Evolutionary conservation across 805 yeast species (phyloP), one percentile per base, ranked within the genome.

Genomic region (Wickerhamiella qilinensis): DNA sequence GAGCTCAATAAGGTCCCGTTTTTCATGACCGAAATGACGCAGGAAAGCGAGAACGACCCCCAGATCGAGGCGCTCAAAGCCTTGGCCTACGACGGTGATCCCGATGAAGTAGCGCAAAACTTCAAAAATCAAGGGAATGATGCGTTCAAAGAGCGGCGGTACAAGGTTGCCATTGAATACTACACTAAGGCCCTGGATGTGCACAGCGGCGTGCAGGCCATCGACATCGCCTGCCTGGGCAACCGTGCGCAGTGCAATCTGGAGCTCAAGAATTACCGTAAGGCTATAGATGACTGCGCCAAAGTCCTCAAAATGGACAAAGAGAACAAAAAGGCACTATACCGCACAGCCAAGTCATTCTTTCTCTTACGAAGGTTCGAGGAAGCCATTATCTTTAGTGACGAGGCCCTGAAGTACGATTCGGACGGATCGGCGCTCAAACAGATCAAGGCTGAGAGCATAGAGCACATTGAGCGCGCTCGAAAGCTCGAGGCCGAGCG

Each of bases 91-190:
- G 98, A 91, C 36, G 98, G 97, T 33, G 94, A 84, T 45, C 95
- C 96, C 0, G 76, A 79, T 50, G 98, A 91, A 52, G 65, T 85
- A 27, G 96, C 96, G 3, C 67, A 72, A 19, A 86, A 85, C 52
- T 91, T 86, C 63, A 84, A 85, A 46, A 76, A 71, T 43, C 96
- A 88, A 54, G 99, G 98, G 4, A 91, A 93, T 56, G 96, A 84
- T 14, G 70, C 81, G 42, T 91, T 68, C 60, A 77, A 73, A 54
- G 62, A 63, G 8, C 82, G 77, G 49, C 73, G 76, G 49, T 91
- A 70, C 59, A 68, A 71, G 40, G 73, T 73, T 45, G 98, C 98
- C 0, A 64, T 82, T 31, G 78, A 73, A 39, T 77, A 65, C 51
- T 91, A 91, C 51, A 75, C 77, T 25, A 75, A 81, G 53, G 97